These are phyloP conservation scores for Lasiosphaeria ovina DNA, from an alignment of 495 filamentous ascomycete genomes.

Conservation along the genomic window DNA sequence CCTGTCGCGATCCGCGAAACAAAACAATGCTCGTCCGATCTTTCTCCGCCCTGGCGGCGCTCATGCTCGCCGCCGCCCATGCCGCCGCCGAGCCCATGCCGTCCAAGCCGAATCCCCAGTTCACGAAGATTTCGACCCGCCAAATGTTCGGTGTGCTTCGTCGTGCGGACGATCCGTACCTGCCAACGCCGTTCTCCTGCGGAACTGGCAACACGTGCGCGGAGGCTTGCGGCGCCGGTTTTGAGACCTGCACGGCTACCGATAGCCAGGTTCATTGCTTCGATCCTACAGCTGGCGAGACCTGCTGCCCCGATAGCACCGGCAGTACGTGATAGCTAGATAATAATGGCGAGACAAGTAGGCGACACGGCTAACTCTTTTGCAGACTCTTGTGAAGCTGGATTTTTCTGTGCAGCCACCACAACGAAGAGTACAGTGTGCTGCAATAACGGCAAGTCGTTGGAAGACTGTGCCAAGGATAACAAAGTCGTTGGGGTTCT, in stretches of 20 bases:
- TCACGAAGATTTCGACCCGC: constrained; percentile 39
- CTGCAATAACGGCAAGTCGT: constrained; percentile 43
- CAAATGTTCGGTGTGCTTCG: constrained; percentile 42
- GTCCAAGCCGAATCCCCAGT: constrained; percentile 35
- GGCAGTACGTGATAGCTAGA: constrained; percentile 39
- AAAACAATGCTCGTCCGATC: constrained; percentile 40
- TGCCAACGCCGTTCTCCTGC: constrained; percentile 41
- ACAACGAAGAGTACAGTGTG: constrained; percentile 41
- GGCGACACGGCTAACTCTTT: constrained; percentile 12
- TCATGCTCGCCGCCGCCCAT: constrained; percentile 39
- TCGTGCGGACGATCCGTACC: constrained; percentile 36
- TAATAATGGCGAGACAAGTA: neutral
- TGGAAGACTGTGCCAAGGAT: constrained; percentile 41
- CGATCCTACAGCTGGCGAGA: constrained; percentile 40
- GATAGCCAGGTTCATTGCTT: constrained; percentile 45
- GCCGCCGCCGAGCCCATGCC: constrained; percentile 42
- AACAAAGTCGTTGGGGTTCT: constrained; percentile 40
- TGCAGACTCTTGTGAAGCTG: constrained; percentile 46
- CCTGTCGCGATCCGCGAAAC: constrained; percentile 4
- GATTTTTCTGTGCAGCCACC: constrained; percentile 48
- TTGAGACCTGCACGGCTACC: constrained; percentile 38
- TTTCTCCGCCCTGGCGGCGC: constrained; percentile 38
- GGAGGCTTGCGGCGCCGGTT: constrained; percentile 49
- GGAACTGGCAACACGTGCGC: constrained; percentile 41
- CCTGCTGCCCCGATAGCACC: constrained; percentile 43